A percentile compares a stretch with the other conserved stretches of the same genome.
Conservation (phyloP, 108 stramenopile species). For the Stephanodiscus minutulus region DNA sequence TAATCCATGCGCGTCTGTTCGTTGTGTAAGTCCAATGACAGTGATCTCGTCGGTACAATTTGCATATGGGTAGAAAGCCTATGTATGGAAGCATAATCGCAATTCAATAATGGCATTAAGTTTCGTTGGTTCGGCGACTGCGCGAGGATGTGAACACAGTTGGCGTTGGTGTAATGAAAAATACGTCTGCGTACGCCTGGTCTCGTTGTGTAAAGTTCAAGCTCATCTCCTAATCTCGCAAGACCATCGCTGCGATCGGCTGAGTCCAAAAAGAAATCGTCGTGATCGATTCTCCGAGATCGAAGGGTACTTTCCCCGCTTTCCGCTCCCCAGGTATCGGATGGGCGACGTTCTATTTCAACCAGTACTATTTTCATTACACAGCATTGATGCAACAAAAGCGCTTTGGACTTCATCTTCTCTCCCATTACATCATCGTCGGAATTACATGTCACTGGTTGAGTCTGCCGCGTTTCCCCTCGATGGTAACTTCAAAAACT, state of each 20-base stretch:
- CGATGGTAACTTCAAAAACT: conserved; percentile 56
- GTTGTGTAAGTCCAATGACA: conserved; percentile 20
- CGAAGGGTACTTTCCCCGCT: conserved; percentile 29
- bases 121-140: background rate
- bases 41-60: conserved; percentile 1
- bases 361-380: no score
- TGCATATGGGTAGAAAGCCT: no score
- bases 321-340: conserved; percentile 2
- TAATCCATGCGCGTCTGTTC: conserved; percentile 15
- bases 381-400: no score
- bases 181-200: conserved; percentile 43
- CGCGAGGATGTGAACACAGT: background rate
- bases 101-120: no score
- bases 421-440: conserved; percentile 40
- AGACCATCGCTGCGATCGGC: background rate
- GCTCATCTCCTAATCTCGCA: conserved; percentile 25
- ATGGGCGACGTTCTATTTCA: conserved; percentile 38
- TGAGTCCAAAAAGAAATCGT: conserved; percentile 5
- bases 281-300: conserved; percentile 3
- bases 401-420: conserved; percentile 20
- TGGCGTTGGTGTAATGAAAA: no score
- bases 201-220: conserved; percentile 25
- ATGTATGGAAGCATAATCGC: no score
- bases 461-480: conserved; percentile 25
- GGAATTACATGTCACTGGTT: conserved; percentile 49